Evolutionary conservation across 345 rosid species (phyloP).

Genomic region (Draba incana): DNA sequence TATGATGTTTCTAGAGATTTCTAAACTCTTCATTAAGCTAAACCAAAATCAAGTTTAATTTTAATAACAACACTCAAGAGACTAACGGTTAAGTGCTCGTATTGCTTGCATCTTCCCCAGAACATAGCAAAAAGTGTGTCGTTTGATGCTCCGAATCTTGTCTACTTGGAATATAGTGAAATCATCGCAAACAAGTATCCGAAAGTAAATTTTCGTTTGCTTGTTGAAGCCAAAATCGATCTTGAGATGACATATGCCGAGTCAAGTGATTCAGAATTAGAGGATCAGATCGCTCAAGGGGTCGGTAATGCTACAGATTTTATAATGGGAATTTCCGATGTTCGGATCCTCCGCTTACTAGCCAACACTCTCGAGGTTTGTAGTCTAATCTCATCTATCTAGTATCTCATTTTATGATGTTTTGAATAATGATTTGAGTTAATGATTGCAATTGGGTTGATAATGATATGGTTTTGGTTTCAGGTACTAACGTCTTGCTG

Average conservation of each 20-base stretch:
- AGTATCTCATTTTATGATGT: too few relatives aligned
- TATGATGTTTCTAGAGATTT: too few relatives aligned
- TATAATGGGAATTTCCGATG: neutral
- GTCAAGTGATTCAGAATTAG: neutral
- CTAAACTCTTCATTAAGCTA: too few relatives aligned
- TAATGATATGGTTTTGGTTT: conserved; percentile 9
- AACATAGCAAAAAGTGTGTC: neutral
- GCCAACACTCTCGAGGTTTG: neutral
- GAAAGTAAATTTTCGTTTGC: neutral
- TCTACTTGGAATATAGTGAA: conserved; percentile 16
- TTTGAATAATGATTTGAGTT: too few relatives aligned
- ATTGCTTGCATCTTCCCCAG: too few relatives aligned
- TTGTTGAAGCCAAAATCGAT: conserved; percentile 30
- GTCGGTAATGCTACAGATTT: conserved; percentile 18
- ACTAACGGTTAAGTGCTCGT: neutral
- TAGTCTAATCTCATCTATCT: neutral
- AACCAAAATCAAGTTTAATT: too few relatives aligned
- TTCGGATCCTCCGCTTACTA: conserved; percentile 9
- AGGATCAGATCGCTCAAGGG: neutral
- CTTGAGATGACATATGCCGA: neutral
- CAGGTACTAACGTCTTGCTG: conserved; percentile 15
- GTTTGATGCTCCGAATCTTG: conserved; percentile 12
- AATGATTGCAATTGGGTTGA: neutral
- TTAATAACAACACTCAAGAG: conserved; percentile 26
- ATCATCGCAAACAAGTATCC: neutral